phyloP scores from a whole-genome alignment of 208 protist genomes.

The Trypanosoma cruzi region DNA sequence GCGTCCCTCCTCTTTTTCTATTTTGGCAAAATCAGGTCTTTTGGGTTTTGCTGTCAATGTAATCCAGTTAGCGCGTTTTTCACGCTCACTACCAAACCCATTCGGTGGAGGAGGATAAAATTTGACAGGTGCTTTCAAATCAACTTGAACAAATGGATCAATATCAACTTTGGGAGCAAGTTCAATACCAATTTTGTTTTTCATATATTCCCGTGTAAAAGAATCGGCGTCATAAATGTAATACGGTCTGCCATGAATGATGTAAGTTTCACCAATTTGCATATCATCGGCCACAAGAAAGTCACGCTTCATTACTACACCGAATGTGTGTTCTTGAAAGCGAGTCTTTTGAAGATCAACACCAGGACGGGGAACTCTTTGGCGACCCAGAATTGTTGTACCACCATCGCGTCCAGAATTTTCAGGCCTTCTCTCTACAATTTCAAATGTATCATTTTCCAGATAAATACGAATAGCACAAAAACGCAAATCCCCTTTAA shows the following conservation, averaged over 20 bases:
- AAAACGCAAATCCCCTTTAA: slow-evolving; percentile 83
- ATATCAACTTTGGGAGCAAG: slow-evolving; percentile 65
- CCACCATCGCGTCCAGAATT: slow-evolving; percentile 78
- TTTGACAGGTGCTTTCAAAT: slow-evolving; percentile 42
- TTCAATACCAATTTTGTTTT: slow-evolving; percentile 53
- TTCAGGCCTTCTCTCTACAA: slow-evolving; percentile 64
- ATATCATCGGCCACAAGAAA: slow-evolving; percentile 82
- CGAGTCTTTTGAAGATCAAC: slow-evolving; percentile 46
- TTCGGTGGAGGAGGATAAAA: slow-evolving; percentile 91
- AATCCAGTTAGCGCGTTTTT: slow-evolving; percentile 80
- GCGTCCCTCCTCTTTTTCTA: slow-evolving; percentile 68
- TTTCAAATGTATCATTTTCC: slow-evolving; percentile 82
- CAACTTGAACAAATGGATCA: slow-evolving; percentile 46
- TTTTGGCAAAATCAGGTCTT: slow-evolving; percentile 61
- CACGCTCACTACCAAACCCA: slow-evolving; percentile 88
- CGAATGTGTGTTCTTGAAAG: slow-evolving; percentile 89
- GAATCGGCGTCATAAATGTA: slow-evolving; percentile 84
- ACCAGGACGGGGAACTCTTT: slow-evolving; percentile 65
- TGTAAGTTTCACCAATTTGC: slow-evolving; percentile 81
- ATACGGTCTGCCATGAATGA: slow-evolving; percentile 84
- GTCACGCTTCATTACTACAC: slow-evolving; percentile 84
- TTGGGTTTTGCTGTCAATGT: slow-evolving; percentile 77
- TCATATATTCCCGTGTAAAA: slow-evolving; percentile 73
- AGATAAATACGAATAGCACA: slow-evolving; percentile 76
- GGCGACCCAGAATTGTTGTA: slow-evolving; percentile 68